Evolutionary conservation across 2,329 filamentous ascomycete species (phyloP).

Genomic region (Capronia coronata): DNA sequence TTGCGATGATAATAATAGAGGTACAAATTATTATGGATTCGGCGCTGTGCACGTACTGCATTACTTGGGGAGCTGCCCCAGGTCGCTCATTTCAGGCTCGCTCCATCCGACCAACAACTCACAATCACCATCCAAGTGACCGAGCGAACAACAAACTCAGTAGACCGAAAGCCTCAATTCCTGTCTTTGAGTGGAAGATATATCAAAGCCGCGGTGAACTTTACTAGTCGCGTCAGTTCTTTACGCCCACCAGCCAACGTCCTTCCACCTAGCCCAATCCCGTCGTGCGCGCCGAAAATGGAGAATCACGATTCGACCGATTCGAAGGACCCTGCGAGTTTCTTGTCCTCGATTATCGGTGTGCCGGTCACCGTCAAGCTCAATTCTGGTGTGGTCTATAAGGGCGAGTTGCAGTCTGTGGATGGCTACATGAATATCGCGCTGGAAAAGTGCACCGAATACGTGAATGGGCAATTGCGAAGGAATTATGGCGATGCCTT

Average conservation of each 20-base stretch:
- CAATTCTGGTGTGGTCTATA: slow-evolving; percentile 98
- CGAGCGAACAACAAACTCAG: too few relatives aligned
- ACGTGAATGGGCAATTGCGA: slow-evolving; percentile 74
- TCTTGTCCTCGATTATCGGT: slow-evolving; percentile 89
- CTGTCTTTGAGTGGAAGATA: too few relatives aligned
- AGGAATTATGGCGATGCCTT: slow-evolving; percentile 90
- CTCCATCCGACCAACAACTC: too few relatives aligned
- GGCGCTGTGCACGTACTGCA: too few relatives aligned
- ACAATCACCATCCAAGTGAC: too few relatives aligned
- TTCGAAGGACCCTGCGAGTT: slow-evolving; percentile 78
- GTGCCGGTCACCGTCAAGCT: slow-evolving; percentile 92
- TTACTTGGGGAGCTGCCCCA: too few relatives aligned
- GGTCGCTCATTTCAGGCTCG: too few relatives aligned
- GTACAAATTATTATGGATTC: too few relatives aligned
- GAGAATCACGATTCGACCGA: slow-evolving; percentile 20
- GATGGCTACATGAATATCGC: slow-evolving; percentile 99
- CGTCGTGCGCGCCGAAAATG: slow-evolving; percentile 22
- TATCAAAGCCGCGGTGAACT: too few relatives aligned
- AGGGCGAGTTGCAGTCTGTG: slow-evolving; percentile 92
- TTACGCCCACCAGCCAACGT: background rate
- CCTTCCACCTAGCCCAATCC: background rate
- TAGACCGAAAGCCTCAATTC: too few relatives aligned
- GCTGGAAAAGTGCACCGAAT: slow-evolving; percentile 89
- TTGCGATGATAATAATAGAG: too few relatives aligned
- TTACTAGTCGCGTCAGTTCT: background rate